Percentiles rank a stretch among this genome's conserved stretches.
Evolutionary conservation across 176 grass and related monocot species (phyloP).

Genomic region (Aegilops longissima): DNA sequence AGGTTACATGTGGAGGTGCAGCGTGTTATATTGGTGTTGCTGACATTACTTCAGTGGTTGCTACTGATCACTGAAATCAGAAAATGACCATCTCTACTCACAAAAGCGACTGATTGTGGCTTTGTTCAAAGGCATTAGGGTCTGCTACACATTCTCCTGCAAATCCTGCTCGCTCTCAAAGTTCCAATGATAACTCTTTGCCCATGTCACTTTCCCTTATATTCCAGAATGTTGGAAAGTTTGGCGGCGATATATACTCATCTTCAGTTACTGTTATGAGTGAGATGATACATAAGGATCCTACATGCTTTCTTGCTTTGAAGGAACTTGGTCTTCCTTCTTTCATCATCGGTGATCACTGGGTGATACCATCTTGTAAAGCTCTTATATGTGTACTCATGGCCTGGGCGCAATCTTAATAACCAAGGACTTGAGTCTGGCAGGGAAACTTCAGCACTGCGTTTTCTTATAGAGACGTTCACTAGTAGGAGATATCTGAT

Average conservation of each 20-base stretch:
- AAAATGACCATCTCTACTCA: conserved; percentile 72
- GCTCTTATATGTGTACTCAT: conserved; percentile 90
- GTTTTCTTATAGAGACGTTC: conserved; percentile 81
- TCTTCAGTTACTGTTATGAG: conserved; percentile 98
- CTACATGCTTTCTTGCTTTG: conserved; percentile 85
- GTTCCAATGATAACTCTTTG: conserved; percentile 70
- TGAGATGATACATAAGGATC: conserved; percentile 99
- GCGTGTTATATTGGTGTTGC: conserved; percentile 62
- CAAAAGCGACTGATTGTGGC: conserved; percentile 91
- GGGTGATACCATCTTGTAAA: conserved; percentile 84
- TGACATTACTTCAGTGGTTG: conserved; percentile 56
- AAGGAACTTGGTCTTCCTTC: conserved; percentile 86
- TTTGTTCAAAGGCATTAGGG: conserved; percentile 88
- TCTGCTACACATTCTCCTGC: conserved; percentile 92
- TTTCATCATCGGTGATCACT: conserved; percentile 74
- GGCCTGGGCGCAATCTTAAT: conserved; percentile 94
- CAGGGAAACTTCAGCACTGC: conserved; percentile 70
- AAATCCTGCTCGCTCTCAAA: conserved; percentile 73
- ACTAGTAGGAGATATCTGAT: conserved; percentile 91
- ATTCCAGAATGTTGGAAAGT: conserved; percentile 88
- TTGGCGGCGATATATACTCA: conserved; percentile 98
- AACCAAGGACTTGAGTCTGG: conserved; percentile 82
- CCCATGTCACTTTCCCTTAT: conserved; percentile 83
- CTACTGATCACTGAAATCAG: conserved; percentile 61
- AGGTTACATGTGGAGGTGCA: conserved; percentile 87